Conservation (phyloP, 352 stramenopile species). For the Pythium grandisporangium region DNA sequence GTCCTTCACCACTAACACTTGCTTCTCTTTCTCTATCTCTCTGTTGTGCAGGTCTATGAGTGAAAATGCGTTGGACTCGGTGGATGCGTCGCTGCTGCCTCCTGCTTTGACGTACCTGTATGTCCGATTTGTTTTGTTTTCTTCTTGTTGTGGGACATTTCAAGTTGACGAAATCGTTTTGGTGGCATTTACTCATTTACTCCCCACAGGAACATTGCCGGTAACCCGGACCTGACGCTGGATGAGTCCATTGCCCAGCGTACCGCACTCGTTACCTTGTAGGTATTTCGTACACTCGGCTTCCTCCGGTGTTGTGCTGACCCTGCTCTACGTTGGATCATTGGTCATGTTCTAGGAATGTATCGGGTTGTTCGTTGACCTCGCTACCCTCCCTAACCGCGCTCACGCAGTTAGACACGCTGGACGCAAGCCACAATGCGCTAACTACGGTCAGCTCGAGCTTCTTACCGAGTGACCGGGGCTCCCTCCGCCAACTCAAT, state of each 20-base stretch:
- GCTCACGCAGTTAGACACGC: not conserved
- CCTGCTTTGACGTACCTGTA: not conserved
- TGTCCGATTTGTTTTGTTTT: too few species aligned
- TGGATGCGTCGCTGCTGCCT: not conserved
- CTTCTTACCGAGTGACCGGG: too few species aligned
- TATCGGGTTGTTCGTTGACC: conserved; percentile 4
- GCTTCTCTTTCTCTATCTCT: not conserved
- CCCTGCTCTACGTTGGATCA: not conserved
- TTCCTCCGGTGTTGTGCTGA: too few species aligned
- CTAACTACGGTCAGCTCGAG: not conserved
- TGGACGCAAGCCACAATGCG: conserved; percentile 9
- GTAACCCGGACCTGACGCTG: not conserved
- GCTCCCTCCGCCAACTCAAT: conserved; percentile 7
- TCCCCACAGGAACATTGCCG: not conserved
- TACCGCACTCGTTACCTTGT: not conserved
- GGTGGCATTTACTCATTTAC: too few species aligned
- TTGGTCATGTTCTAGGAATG: conserved; percentile 2
- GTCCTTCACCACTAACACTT: not conserved
- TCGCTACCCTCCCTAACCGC: not conserved
- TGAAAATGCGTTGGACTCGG: not conserved
- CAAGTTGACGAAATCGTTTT: too few species aligned
- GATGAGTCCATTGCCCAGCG: not conserved
- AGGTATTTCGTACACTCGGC: not conserved
- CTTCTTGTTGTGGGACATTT: not conserved
- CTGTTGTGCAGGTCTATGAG: not conserved